Percentiles rank a stretch among this genome's conserved stretches.
These are phyloP conservation scores for Hypomyces perniciosus DNA, from an alignment of 2,329 filamentous ascomycete genomes.

Conservation along the genomic window DNA sequence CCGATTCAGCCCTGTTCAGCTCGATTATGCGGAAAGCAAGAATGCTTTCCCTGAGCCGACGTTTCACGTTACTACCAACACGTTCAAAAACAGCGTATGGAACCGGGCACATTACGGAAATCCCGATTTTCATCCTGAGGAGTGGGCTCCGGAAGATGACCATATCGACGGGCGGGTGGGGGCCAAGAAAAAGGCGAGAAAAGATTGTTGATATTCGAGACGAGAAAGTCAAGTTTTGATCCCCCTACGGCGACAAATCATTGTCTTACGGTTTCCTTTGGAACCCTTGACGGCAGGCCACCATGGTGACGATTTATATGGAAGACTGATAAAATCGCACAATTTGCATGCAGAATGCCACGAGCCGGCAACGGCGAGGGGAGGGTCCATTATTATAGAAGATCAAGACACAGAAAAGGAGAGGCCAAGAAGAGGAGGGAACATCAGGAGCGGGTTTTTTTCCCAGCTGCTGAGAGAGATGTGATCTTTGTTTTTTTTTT, in stretches of 20 bases:
- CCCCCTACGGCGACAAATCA: background rate
- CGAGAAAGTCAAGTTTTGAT: background rate
- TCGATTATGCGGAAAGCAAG: conserved; percentile 45
- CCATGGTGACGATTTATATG: background rate
- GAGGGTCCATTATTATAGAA: background rate
- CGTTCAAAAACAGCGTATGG: conserved; percentile 61
- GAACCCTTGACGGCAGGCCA: no score
- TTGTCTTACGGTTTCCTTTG: no score
- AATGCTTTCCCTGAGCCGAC: conserved; percentile 39
- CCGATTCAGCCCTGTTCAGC: conserved; percentile 45
- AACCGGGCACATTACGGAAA: conserved; percentile 64
- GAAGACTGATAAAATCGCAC: background rate
- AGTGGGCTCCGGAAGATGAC: conserved; percentile 38
- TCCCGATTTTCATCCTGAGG: conserved; percentile 44
- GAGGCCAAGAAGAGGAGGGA: no score
- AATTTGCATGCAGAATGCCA: background rate
- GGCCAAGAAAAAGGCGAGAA: conserved; percentile 19
- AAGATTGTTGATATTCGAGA: background rate
- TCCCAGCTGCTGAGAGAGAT: background rate
- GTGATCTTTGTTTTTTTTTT: background rate
- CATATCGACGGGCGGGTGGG: conserved; percentile 23
- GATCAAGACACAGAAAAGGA: no score
- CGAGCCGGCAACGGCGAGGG: background rate
- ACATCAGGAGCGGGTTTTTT: background rate
- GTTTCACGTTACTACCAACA: conserved; percentile 45